Base-by-base conservation (phyloP, 495 filamentous ascomycete genomes). In the Podospora tetraspora region DNA sequence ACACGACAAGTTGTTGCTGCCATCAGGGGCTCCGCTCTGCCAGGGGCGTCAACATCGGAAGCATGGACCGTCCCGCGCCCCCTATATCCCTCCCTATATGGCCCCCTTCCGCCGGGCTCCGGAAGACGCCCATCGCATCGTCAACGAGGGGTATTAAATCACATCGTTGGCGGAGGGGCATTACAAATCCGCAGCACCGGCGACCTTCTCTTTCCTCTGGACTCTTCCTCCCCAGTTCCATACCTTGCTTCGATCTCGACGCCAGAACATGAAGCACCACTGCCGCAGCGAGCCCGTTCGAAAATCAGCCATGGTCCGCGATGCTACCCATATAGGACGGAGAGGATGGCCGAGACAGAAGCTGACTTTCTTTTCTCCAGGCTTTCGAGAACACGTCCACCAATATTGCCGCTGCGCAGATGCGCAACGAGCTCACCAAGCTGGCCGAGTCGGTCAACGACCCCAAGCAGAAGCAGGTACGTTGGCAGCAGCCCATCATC, bases 381-480 rank as follows among this genome's bases (percentile, higher is more conserved):
- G 94, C 95, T 59, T 99, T 99, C 79, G 95, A 99, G 80, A 97
- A 98, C 87, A 95, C 96, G 62, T 97, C 95, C 59, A 99, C 95
- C 70, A 96, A 91, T 70, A 94, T 99, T 65, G 96, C 95, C 63
- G 95, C 95, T 23, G 94, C 92, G 61, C 95, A 99, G 84, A 99
- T 99, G 95, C 92, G 95, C 76, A 99, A 99, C 85, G 88, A 92
- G 64, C 84, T 99, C 75, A 98, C 97, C 75, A 88, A 90, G 75
- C 91, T 99, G 69, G 85, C 91, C 66, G 94, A 99, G 79, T 91
- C 89, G 13, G 93, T 97, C 78, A 88, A 89, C 73, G 92, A 98
- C 71, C 81, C 88, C 23, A 78, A 83, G 37, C 84, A 92, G 82
- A 97, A 94, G 89, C 90, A 96, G 89, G 89, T 88, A 82, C 67